Evolutionary conservation across 371 early-diverging fungal genomes (phyloP), one percentile per base, ranked within the genome.

Genomic region (Lichtheimia ramosa): DNA sequence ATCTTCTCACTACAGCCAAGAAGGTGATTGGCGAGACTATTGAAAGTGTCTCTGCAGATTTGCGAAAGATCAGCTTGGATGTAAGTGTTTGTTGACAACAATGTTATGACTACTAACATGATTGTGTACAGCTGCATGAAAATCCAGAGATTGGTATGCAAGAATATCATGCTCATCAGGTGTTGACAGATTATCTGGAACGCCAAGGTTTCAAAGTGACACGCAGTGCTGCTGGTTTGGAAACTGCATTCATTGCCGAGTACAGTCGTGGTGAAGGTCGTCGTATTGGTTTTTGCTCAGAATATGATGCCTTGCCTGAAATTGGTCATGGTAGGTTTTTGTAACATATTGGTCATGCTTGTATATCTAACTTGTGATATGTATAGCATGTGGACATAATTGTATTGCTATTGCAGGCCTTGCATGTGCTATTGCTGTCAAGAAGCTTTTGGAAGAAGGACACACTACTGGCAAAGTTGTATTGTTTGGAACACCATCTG

Each of bases 401-500:
- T 57, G 86, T 16, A 90, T 90, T 52, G 88, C 88, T 13, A 83
- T 89, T 59, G 71, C 83, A 6, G 90, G 89, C 6, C 68, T 90
- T 3, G 89, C 86, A 14, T 78, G 84, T 54, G 83, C 88, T 7
- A 51, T 87, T 41, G 88, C 83, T 4, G 62, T 85, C n/a, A 80
- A 82, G 55, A 52, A 71, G 6, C 80, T 81, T n/a, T 55, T 89
- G 61, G 75, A 86, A 41, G 58, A 65, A 28, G 75, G 73, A 43
- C 27, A 73, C 16, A 62, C 90, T 27, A 53, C 70, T 7, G 91
- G 86, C 16, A 72, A 73, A 16, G 84, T 92, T 51, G 80, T 74
- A 50, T 69, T 92, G 54, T 89, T 86, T 78, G 92, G 92, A n/a
- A 90, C 91, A 1, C 92, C 94, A 3, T 91, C 89, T 5, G 92